These are phyloP conservation scores for Tolypocladium nubicola DNA, from an alignment of 2,329 filamentous ascomycete genomes.

Conservation along the genomic window DNA sequence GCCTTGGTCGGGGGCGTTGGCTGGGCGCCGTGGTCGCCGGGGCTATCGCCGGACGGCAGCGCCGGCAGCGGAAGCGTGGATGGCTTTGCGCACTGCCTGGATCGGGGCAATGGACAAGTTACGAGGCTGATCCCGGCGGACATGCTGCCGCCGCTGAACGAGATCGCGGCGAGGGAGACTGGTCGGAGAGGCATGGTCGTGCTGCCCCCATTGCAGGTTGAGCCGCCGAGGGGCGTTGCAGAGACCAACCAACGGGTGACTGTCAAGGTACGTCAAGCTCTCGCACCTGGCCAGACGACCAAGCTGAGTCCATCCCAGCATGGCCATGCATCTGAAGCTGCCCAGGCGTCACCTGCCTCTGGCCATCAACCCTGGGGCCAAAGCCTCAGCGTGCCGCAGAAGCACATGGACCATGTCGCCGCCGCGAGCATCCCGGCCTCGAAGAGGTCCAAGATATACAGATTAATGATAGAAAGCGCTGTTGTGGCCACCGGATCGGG, in stretches of 20 bases:
- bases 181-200: conserved; percentile 33
- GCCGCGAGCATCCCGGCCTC: not conserved
- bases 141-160: conserved; percentile 31
- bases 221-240: conserved; percentile 25
- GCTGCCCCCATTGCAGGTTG: conserved; percentile 28
- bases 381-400: not conserved
- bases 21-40: not conserved
- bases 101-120: conserved; percentile 40
- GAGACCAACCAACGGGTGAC: conserved; percentile 25
- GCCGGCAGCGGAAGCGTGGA: not conserved
- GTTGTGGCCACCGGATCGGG: no score
- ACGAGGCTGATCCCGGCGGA: conserved; percentile 47
- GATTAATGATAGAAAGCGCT: no score
- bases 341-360: not conserved
- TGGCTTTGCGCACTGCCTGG: conserved; percentile 35
- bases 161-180: conserved; percentile 31
- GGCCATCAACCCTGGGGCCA: not conserved
- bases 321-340: not conserved
- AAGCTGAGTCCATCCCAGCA: not conserved
- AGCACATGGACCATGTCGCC: not conserved
- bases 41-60: not conserved
- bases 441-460: not conserved
- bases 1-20: not conserved
- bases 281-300: not conserved
- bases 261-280: conserved; percentile 16